Base-by-base conservation (phyloP, 768 basidiomycete genomes). In the Coprinopsis cinerea region DNA sequence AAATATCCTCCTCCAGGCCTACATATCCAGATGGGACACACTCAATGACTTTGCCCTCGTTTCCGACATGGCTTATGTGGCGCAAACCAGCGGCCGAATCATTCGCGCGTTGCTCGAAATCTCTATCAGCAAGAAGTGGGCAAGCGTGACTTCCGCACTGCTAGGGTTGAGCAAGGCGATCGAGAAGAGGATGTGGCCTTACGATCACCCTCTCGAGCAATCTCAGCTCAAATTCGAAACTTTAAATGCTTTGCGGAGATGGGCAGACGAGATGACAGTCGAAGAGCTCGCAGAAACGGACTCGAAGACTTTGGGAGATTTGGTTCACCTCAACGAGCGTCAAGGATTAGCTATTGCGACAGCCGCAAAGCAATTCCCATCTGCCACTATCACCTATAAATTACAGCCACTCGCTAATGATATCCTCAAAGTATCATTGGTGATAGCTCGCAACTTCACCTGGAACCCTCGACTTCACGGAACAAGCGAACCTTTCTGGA, bases 11-110 rank as follows among this genome's bases (percentile, higher is more conserved):
- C 73, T 99, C 18, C 96, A 99, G 67, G 87, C 81, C 1, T 89
- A 80, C 64, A 92, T 99, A 54, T 96, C 92, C 30, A 39, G 44
- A 27, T 70, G 78, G 40, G 75, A 80, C 37, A 70, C 72, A n/a
- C 71, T 96, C 13, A 88, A 96, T 53, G 96, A 99, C 66, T 99
- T 96, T 59, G 96, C 96, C 7, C 72, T 99, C 51, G 85, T 98
- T 5, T 98, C 96, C 0, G 96, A 99, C 61, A 86, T 82, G 61
- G 91, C 85, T 1, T 99, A 95, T 61, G 91, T 83, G 35, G 89
- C 93, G 20, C 94, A 97, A 62, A 99, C 98, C 59, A 89, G 85
- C 14, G 93, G 88, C 15, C 88, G 96, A 53, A 98, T 99, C 55
- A 76, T 91, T 47, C 83, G 96, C n/a, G 91, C 93, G 36, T 73